Evolutionary conservation across 495 filamentous ascomycete genomes (phyloP), one percentile per base, ranked within the genome.

Genomic region (Penicillium alfredii): DNA sequence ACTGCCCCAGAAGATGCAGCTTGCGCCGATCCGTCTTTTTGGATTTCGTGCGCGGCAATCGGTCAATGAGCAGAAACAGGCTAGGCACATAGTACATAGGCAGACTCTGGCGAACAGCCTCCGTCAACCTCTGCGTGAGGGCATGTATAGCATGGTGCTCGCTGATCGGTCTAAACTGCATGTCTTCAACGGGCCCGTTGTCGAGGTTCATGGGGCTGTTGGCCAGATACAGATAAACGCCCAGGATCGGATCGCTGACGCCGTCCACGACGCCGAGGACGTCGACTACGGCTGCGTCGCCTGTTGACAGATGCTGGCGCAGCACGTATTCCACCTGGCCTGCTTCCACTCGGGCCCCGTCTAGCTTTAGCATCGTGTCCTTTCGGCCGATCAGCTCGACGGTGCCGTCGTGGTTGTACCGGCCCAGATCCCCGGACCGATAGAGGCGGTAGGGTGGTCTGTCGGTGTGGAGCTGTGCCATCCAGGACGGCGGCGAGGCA

Each of bases 361-460:
- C 71, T 0, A 93, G 68, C 53, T 93, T 93, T 15, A 89, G 73
- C 56, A 90, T 82, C 37, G 85, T 81, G 49, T 93, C 86, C 2
- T 76, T 78, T 8, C 86, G 73, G 2, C 86, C 86, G 6, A 84
- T 55, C 33, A 88, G 85, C 31, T 83, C 76, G 32, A 92, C 79
- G 8, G 73, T 78, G 3, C 71, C 76, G 46, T 89, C 80, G 35
- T 84, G 70, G 7, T 82, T 65, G 12, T 86, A 69, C 1, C 87
- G 69, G 9, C 86, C 86, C 3, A 92, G 61, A 49, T 93, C 86
- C 0, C 87, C 87, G 4, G 86, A 89, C 3, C 83, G 74, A 47
- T 93, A 93, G 10, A 60, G n/a, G 11, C 51, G 44, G 17, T 38
- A 25, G 1, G 21, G 22, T 1, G 38, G 29, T n/a, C 45, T 42